Conservation (phyloP, 371 early-diverging fungal species). For the Pancytospora epiphaga region DNA sequence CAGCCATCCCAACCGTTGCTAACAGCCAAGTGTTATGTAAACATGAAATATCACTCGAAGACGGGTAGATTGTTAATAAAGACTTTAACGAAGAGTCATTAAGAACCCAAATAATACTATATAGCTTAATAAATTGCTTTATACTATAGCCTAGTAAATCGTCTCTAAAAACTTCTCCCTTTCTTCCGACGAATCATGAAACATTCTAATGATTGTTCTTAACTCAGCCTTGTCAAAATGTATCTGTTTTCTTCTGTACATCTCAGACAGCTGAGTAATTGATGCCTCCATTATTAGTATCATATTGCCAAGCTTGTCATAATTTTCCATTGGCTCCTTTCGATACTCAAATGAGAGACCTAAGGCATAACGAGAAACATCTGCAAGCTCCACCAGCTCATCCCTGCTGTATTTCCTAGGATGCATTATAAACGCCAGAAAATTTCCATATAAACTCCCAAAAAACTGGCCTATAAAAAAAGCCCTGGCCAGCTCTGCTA, state of each 20-base stretch:
- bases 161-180: not conserved
- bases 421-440: slow-evolving; percentile 13
- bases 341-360: slow-evolving; percentile 27
- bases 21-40: not conserved
- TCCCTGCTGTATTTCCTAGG: not conserved
- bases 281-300: not conserved
- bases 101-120: not conserved
- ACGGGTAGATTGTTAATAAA: not conserved
- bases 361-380: slow-evolving; percentile 12
- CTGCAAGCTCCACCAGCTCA: not conserved
- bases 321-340: not conserved
- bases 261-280: not conserved
- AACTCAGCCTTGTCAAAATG: slow-evolving; percentile 2
- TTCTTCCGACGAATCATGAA: not conserved
- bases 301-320: slow-evolving; percentile 1
- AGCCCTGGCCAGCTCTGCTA: slow-evolving; percentile 5
- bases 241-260: slow-evolving; percentile 3
- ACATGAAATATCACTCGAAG: not conserved
- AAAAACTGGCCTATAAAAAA: slow-evolving; percentile 36
- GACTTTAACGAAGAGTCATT: not conserved
- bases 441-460: slow-evolving; percentile 4
- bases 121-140: not conserved
- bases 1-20: too few relatives aligned
- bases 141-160: not conserved
- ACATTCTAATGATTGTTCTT: not conserved